A percentile compares a stretch with the other conserved stretches of the same genome.
These are phyloP conservation scores for Chrysoporthe puriensis DNA, from an alignment of 2,329 filamentous ascomycete genomes.

Conservation along the genomic window DNA sequence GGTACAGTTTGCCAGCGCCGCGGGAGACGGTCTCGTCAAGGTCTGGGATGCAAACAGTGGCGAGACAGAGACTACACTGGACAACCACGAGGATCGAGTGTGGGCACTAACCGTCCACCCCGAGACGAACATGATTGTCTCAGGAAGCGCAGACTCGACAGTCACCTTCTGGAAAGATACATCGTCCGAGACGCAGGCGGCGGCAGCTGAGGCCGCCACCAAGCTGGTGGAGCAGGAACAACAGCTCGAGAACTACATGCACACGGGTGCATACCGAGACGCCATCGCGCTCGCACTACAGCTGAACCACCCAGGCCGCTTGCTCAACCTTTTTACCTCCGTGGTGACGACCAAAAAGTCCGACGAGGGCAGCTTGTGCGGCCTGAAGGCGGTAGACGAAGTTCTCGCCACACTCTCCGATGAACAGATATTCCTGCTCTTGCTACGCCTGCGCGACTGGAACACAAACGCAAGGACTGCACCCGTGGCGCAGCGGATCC, in stretches of 20 bases:
- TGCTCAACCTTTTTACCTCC: conserved; percentile 81
- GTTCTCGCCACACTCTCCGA: conserved; percentile 79
- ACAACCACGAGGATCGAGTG: conserved; percentile 95
- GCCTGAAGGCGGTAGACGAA: conserved; percentile 74
- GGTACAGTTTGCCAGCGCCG: conserved; percentile 80
- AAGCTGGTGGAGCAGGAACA: conserved; percentile 89
- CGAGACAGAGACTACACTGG: conserved; percentile 85
- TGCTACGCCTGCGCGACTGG: conserved; percentile 89
- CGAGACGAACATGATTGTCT: conserved; percentile 74
- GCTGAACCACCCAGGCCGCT: conserved; percentile 88
- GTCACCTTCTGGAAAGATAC: conserved; percentile 97
- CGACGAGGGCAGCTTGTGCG: conserved; percentile 67
- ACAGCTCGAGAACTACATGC: conserved; percentile 89
- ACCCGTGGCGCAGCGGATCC: conserved; percentile 80
- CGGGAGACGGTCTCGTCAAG: conserved; percentile 93
- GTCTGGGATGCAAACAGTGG: conserved; percentile 89
- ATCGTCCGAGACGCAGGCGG: conserved; percentile 76
- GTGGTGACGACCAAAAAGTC: conserved; percentile 68
- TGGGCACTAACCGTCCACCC: conserved; percentile 84
- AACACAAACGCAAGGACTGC: conserved; percentile 93
- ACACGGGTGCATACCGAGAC: conserved; percentile 84
- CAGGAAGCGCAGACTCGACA: conserved; percentile 88
- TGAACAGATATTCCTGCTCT: conserved; percentile 81
- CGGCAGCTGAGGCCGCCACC: conserved; percentile 72
- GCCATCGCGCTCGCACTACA: conserved; percentile 91